phyloP scores from a whole-genome alignment of 805 yeast genomes.

The Cyberlindnera saturnus region DNA sequence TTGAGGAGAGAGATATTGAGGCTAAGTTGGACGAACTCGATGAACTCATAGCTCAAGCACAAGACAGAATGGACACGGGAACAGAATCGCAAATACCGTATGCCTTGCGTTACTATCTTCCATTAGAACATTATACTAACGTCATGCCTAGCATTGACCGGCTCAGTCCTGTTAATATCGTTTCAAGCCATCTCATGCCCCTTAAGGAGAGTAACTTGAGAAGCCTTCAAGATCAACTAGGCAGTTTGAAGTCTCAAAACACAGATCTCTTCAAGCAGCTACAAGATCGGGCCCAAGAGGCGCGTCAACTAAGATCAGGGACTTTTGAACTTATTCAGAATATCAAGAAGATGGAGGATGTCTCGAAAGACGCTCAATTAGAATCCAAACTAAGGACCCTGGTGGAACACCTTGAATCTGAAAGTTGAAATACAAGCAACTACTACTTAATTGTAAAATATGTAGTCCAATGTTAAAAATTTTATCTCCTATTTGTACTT shows the following conservation, averaged over 20 bases:
- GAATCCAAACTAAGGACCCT: constrained; percentile 7
- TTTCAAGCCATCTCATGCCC: constrained; percentile 21
- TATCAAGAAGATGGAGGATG: constrained; percentile 7
- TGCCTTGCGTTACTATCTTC: background rate
- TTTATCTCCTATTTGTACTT: constrained; percentile 26
- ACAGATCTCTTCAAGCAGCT: constrained; percentile 9
- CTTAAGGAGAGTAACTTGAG: constrained; percentile 16
- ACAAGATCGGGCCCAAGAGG: constrained; percentile 8
- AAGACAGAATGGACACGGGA: constrained; percentile 5
- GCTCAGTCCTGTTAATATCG: constrained; percentile 14
- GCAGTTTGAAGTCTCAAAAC: constrained; percentile 9
- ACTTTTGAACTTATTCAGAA: constrained; percentile 4
- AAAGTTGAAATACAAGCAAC: background rate
- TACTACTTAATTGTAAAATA: background rate
- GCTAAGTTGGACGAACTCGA: constrained; percentile 37
- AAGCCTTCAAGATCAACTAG: constrained; percentile 12
- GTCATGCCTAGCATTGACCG: constrained; percentile 9
- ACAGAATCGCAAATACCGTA: constrained; percentile 6
- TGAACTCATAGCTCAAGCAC: constrained; percentile 36
- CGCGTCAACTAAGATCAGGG: constrained; percentile 6
- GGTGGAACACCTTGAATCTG: background rate
- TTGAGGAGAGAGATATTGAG: constrained; percentile 38
- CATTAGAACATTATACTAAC: background rate
- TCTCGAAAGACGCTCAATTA: constrained; percentile 7
- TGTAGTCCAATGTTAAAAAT: background rate